Conservation (phyloP, 2,329 filamentous ascomycete genomes). For the Alternaria gansuensis region DNA sequence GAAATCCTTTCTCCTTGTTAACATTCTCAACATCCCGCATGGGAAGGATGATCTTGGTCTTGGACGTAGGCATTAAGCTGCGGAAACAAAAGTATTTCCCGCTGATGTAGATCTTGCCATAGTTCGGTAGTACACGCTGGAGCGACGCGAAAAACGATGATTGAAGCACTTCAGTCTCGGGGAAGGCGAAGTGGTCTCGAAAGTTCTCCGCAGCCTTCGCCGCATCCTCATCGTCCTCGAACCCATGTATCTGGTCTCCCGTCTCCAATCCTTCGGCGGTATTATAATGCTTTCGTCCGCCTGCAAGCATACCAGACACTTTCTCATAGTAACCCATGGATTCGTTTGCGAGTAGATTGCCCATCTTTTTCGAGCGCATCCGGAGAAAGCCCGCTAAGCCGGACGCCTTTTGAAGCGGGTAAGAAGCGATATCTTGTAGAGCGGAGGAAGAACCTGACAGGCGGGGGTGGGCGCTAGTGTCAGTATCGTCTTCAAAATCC, state of each 20-base stretch:
- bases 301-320: slow-evolving; percentile 96
- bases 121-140: slow-evolving; percentile 87
- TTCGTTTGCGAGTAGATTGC: slow-evolving; percentile 81
- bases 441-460: slow-evolving; percentile 60
- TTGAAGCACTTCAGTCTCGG: slow-evolving; percentile 80
- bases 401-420: slow-evolving; percentile 83
- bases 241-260: slow-evolving; percentile 68
- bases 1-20: slow-evolving; percentile 93
- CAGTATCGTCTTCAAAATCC: slow-evolving; percentile 43
- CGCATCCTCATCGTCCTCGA: slow-evolving; percentile 65
- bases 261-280: slow-evolving; percentile 71
- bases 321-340: slow-evolving; percentile 98
- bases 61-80: slow-evolving; percentile 85
- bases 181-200: slow-evolving; percentile 88
- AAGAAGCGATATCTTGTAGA: slow-evolving; percentile 71
- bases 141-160: slow-evolving; percentile 93
- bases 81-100: slow-evolving; percentile 90
- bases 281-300: slow-evolving; percentile 87
- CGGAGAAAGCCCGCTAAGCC: slow-evolving; percentile 85
- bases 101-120: slow-evolving; percentile 96
- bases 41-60: slow-evolving; percentile 90
- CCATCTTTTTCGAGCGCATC: slow-evolving; percentile 80
- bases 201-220: slow-evolving; percentile 73
- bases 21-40: slow-evolving; percentile 92
- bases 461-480: slow-evolving; percentile 35